A percentile compares a stretch with the other conserved stretches of the same genome.
These are phyloP conservation scores for Colletotrichum coccodes DNA, from an alignment of 2,329 filamentous ascomycete genomes.

Conservation along the genomic window DNA sequence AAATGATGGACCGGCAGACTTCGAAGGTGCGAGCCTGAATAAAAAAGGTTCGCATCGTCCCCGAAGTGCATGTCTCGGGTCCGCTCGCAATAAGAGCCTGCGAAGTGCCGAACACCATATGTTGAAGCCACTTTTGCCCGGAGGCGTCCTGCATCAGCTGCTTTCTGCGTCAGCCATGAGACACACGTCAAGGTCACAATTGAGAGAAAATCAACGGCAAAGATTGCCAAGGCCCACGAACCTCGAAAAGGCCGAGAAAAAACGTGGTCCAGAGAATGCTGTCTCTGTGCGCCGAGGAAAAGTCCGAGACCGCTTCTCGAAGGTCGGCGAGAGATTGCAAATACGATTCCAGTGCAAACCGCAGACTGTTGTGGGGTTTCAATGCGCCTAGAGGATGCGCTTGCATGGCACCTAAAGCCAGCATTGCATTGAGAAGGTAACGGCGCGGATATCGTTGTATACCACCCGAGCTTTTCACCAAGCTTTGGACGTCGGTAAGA, in stretches of 20 bases:
- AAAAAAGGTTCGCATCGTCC: conserved; percentile 39
- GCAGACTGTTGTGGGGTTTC: background rate
- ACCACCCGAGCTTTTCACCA: conserved; percentile 32
- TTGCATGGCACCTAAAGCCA: conserved; percentile 44
- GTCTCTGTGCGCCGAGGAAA: background rate
- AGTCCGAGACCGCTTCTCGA: conserved; percentile 27
- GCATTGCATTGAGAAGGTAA: conserved; percentile 40
- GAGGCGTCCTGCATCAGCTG: conserved; percentile 46
- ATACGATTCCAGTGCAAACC: conserved; percentile 39
- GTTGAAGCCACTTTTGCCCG: conserved; percentile 45
- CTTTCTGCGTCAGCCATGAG: background rate
- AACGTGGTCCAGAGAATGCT: conserved; percentile 45
- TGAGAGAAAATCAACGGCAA: background rate
- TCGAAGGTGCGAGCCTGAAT: conserved; percentile 43
- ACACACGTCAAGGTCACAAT: too few species aligned
- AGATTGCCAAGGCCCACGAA: conserved; percentile 8
- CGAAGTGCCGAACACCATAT: conserved; percentile 46
- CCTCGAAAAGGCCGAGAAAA: conserved; percentile 47
- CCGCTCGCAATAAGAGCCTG: conserved; percentile 43
- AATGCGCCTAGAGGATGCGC: conserved; percentile 29
- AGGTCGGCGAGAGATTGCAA: conserved; percentile 39
- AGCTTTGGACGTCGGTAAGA: conserved; percentile 36
- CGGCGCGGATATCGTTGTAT: background rate
- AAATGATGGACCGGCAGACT: conserved; percentile 44
- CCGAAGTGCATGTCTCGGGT: conserved; percentile 36